phyloP scores from a whole-genome alignment of 495 filamentous ascomycete genomes.

The Aspergillus diversus region DNA sequence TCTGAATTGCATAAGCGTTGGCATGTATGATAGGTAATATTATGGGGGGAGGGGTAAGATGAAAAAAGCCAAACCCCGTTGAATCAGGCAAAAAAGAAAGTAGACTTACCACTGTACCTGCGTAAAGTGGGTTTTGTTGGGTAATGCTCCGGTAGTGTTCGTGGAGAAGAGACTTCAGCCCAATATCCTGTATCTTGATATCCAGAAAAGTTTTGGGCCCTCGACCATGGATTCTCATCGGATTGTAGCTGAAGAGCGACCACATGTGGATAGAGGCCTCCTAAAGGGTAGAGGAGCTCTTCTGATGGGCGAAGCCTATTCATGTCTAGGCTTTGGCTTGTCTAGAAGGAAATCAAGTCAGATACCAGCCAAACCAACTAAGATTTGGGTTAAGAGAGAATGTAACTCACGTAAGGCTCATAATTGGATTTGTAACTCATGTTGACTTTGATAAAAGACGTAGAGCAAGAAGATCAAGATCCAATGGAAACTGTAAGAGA shows the following conservation, averaged over 20 bases:
- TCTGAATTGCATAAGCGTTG: constrained; percentile 14
- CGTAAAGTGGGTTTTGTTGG: constrained; percentile 22
- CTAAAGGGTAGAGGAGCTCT: constrained; percentile 44
- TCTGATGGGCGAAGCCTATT: constrained; percentile 36
- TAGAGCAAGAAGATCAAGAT: constrained; percentile 5
- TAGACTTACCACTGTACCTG: constrained; percentile 35
- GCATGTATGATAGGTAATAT: constrained; percentile 18
- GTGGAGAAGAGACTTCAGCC: constrained; percentile 41
- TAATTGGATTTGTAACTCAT: constrained; percentile 54
- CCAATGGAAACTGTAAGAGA: constrained; percentile 6
- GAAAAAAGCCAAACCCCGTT: constrained; percentile 7
- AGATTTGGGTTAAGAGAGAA: not conserved
- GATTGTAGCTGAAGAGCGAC: constrained; percentile 43
- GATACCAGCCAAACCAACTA: not conserved
- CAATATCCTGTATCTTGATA: constrained; percentile 43
- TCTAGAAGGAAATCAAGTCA: constrained; percentile 11
- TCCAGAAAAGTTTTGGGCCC: constrained; percentile 43
- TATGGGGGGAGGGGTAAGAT: not conserved
- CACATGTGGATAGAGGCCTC: constrained; percentile 46
- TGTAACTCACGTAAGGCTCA: constrained; percentile 42
- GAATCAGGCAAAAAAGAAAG: constrained; percentile 9
- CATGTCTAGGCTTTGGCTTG: constrained; percentile 30
- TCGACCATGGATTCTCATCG: constrained; percentile 31
- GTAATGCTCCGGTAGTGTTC: constrained; percentile 28
- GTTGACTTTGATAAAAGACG: constrained; percentile 11